Percentiles rank a stretch among this genome's conserved stretches.
Conservation (phyloP, 2,329 filamentous ascomycete genomes). For the Sporothrix sp. region DNA sequence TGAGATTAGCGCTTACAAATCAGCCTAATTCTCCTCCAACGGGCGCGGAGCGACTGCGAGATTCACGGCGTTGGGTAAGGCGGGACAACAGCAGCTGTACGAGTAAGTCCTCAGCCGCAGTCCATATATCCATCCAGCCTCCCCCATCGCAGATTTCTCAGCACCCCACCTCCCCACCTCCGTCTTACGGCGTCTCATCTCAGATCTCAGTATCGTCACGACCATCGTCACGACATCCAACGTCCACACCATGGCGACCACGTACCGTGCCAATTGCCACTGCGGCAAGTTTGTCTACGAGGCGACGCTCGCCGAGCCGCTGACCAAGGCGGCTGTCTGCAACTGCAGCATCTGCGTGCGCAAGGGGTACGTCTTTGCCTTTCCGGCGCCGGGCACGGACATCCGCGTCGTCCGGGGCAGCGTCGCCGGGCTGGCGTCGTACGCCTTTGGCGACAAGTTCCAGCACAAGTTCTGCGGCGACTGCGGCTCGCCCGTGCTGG, state of each 20-base stretch:
- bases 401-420: constrained; percentile 40
- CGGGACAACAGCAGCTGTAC: too few species aligned
- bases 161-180: too few species aligned
- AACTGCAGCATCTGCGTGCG: constrained; percentile 58
- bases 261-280: constrained; percentile 49
- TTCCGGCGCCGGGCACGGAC: constrained; percentile 23
- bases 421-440: constrained; percentile 31
- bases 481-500: constrained; percentile 38
- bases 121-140: too few species aligned
- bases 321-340: constrained; percentile 47
- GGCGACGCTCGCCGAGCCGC: constrained; percentile 39
- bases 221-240: neutral
- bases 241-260: constrained; percentile 13
- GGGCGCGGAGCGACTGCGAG: too few species aligned
- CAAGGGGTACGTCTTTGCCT: constrained; percentile 35
- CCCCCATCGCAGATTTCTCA: too few species aligned
- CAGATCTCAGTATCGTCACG: neutral
- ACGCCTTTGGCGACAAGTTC: constrained; percentile 33
- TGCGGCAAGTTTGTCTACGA: constrained; percentile 46
- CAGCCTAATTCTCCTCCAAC: too few species aligned
- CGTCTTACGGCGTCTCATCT: neutral
- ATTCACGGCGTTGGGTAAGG: too few species aligned
- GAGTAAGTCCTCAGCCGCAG: too few species aligned
- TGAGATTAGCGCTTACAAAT: too few species aligned
- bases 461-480: constrained; percentile 43